Conservation (phyloP, 2,329 filamentous ascomycete genomes). For the Exutisphaerella laricina region DNA sequence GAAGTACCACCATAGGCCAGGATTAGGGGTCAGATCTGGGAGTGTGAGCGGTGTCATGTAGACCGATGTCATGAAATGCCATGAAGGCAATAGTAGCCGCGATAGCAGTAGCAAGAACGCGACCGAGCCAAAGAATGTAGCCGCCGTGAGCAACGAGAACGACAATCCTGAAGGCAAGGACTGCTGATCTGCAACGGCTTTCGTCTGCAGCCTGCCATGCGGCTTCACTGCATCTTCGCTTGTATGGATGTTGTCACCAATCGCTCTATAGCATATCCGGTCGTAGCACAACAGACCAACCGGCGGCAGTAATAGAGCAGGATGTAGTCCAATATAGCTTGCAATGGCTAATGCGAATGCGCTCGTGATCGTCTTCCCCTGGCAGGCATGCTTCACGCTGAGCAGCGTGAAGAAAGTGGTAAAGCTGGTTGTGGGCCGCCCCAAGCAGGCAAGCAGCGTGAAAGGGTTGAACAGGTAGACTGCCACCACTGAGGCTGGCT, state of each 20-base stretch:
- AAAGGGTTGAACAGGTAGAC: constrained; percentile 93
- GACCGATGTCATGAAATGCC: constrained; percentile 81
- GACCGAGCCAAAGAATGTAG: constrained; percentile 52
- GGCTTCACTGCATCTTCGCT: neutral
- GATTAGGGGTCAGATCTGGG: constrained; percentile 88
- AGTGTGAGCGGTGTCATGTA: constrained; percentile 90
- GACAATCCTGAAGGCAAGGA: constrained; percentile 18
- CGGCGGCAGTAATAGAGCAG: constrained; percentile 77
- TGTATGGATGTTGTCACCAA: constrained; percentile 1
- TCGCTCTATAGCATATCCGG: constrained; percentile 21
- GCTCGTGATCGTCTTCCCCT: constrained; percentile 64
- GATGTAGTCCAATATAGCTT: constrained; percentile 88
- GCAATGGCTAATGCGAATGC: constrained; percentile 83
- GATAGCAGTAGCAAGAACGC: constrained; percentile 64
- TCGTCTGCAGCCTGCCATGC: neutral
- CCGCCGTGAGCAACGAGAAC: constrained; percentile 47
- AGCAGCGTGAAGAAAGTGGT: constrained; percentile 82
- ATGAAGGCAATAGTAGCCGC: constrained; percentile 68
- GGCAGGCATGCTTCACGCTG: constrained; percentile 73
- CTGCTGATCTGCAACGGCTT: constrained; percentile 15
- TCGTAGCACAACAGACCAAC: constrained; percentile 77
- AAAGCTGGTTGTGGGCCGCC: constrained; percentile 81
- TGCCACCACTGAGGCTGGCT: constrained; percentile 68
- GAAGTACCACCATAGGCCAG: constrained; percentile 99
- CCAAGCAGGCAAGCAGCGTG: constrained; percentile 84